A percentile compares a stretch with the other conserved stretches of the same genome.
Conservation (phyloP, 1,284 basidiomycete genomes). For the Cryptococcus hybrid region DNA sequence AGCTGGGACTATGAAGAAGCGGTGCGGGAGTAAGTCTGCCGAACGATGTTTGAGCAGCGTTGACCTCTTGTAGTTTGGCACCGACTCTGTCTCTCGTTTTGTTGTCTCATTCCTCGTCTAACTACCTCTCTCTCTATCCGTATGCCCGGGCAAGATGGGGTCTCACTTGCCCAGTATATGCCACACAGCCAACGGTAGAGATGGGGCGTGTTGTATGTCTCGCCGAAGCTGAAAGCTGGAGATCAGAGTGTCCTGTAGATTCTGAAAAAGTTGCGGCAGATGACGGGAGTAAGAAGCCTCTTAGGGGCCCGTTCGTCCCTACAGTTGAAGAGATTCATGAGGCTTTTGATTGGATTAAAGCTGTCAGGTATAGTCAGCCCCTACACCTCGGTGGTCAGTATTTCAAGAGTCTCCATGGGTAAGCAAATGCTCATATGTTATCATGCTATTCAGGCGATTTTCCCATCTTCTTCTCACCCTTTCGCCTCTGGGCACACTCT, state of each 20-base stretch:
- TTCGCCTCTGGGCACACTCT: conserved; percentile 95
- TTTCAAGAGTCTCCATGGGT: neutral
- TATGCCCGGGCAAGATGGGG: conserved; percentile 87
- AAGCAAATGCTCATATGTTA: neutral
- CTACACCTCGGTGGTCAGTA: conserved; percentile 84
- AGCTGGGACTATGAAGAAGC: conserved; percentile 49
- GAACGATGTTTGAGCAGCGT: neutral
- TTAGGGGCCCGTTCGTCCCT: conserved; percentile 52
- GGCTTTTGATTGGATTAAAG: conserved; percentile 88
- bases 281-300: conserved; percentile 29
- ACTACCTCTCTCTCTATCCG: conserved; percentile 84
- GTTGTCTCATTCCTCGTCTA: conserved; percentile 87
- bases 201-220: conserved; percentile 89
- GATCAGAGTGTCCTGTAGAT: conserved; percentile 69
- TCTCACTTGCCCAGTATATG: conserved; percentile 89
- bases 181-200: conserved; percentile 92
- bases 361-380: conserved; percentile 92
- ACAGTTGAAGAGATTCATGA: conserved; percentile 85
- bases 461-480: conserved; percentile 77
- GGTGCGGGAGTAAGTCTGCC: conserved; percentile 46
- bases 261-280: conserved; percentile 16
- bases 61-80: conserved; percentile 66
- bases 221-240: conserved; percentile 75
- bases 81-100: conserved; percentile 57
- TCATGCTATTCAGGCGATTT: conserved; percentile 24